Evolutionary conservation across 1,284 basidiomycete genomes (phyloP), one percentile per base, ranked within the genome.

Genomic region (Chondrostereum purpureum): DNA sequence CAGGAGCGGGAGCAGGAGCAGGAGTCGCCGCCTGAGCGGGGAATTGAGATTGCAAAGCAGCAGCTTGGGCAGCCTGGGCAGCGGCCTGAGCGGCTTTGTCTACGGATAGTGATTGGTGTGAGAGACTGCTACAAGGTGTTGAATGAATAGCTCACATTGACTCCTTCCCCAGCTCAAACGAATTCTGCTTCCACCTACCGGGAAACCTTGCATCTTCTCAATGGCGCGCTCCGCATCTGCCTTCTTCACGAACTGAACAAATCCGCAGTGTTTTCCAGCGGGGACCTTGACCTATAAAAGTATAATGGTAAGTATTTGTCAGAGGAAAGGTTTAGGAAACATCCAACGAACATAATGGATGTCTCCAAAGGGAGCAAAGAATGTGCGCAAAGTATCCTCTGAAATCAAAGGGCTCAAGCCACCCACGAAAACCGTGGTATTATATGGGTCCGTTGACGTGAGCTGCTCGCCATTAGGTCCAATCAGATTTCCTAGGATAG

Each of bases 131-230:
- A 31, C n/a, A n/a, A 8, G 27, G n/a, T 31, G n/a, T 8, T 8
- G n/a, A n/a, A 31, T n/a, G 27, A n/a, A n/a, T 8, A 8, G 68
- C 83, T 52, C 57, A 91, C 88, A 88, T 77, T 92, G 89, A 63
- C 85, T 89, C 37, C 92, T 75, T 21, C 93, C 92, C 92, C 92
- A 97, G 58, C 89, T 92, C 47, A 96, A 66, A 34, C 92, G 77
- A 55, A 97, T 92, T 53, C 89, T 76, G 51, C 90, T 92, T 11
- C 91, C 91, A 38, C 90, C 89, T 53, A 96, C 85, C 4, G 89
- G 90, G 63, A 93, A 96, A 17, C 91, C 92, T 67, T 96, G 92
- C 92, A 96, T 93, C 64, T 89, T 88, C 64, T 92, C 88, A 53
- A 97, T 96, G 2, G 93, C 92, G 19, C 78, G 75, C 61, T 95